phyloP scores from a whole-genome alignment of 306 rosid species.

The apple (Malus domestica) region ASM211411v1 NC_041801.1:3472501-3473000 shows the following conservation, averaged over 20 bases:
- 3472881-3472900: background rate
- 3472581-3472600: constrained; percentile 15
- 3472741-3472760: background rate
- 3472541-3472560: background rate
- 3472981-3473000: constrained; percentile 14
- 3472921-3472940: constrained; percentile 27
- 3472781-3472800: constrained; percentile 5
- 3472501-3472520: constrained; percentile 12
- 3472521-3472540: background rate
- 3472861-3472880: background rate
- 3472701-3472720: background rate
- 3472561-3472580: constrained; percentile 24
- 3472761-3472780: background rate
- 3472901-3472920: background rate
- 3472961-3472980: background rate
- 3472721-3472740: background rate
- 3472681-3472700: constrained; percentile 1
- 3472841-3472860: background rate
- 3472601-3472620: background rate
- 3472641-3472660: background rate
- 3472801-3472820: constrained; percentile 9
- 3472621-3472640: background rate
- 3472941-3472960: constrained; percentile 7
- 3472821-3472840: constrained; percentile 19
- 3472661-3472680: background rate